Evolutionary conservation across 176 grass and related monocot species (phyloP).

Genomic region (Rhipidocladum racemiflorum): DNA sequence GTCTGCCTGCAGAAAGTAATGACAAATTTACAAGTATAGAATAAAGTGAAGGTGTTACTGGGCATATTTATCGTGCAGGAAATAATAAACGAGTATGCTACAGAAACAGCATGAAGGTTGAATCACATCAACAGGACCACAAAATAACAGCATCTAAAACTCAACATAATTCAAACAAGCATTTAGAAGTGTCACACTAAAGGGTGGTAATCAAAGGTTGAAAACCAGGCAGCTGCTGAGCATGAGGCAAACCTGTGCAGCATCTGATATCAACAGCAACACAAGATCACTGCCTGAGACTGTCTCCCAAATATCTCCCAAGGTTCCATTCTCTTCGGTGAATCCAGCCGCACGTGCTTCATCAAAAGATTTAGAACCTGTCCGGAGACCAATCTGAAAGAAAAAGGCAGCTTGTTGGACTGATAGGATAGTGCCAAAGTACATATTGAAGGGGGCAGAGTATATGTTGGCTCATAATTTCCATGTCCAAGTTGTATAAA

Average conservation of each 20-base stretch:
- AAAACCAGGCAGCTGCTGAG: constrained; percentile 8
- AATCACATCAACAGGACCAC: too few relatives aligned
- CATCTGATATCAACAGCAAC: constrained; percentile 91
- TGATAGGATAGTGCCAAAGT: neutral
- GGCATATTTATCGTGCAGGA: neutral
- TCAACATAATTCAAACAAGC: too few relatives aligned
- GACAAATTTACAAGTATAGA: neutral
- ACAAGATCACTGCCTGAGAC: constrained; percentile 78
- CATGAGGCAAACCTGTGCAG: constrained; percentile 59
- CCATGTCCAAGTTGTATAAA: constrained; percentile 2
- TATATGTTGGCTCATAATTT: neutral
- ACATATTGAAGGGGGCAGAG: neutral
- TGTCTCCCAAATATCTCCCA: constrained; percentile 88
- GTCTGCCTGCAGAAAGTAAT: constrained; percentile 48
- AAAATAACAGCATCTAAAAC: too few relatives aligned
- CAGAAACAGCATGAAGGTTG: too few relatives aligned
- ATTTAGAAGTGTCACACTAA: neutral
- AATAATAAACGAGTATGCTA: neutral
- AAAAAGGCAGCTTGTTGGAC: neutral
- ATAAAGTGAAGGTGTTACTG: neutral
- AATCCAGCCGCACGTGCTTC: constrained; percentile 82
- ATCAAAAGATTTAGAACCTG: constrained; percentile 78
- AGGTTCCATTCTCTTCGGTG: constrained; percentile 74
- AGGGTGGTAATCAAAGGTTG: neutral
- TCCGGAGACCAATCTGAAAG: constrained; percentile 84